Evolutionary conservation across 331 rosid species (phyloP), one percentile per base, ranked within the genome.

Genomic region (Malus hybrid): DNA sequence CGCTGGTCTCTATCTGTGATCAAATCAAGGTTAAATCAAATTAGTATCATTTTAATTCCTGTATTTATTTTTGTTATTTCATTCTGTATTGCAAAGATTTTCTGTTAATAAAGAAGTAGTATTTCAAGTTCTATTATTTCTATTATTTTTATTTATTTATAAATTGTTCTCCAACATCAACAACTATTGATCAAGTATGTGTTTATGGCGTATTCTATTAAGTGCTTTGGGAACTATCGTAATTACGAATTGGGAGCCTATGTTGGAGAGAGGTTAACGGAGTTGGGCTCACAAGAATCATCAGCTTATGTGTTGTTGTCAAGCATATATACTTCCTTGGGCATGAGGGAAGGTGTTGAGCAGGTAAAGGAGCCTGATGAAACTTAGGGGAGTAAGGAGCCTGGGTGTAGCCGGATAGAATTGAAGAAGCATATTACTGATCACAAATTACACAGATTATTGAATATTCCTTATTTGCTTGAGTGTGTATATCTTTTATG

Each of bases 391-490:
- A 84, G 73, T 55, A 93, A 93, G 75, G 93, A 93, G 82, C 98
- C 93, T 55, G 97, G 97, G 10, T 93, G 97, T 79, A 93, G 98
- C 79, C 91, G 96, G 98, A 85, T 91, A 70, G 93, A 93, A 78
- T 39, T 91, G 83, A 88, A 84, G 80, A 86, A 24, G 44, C 44
- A 36, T 36, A 36, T 36, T 36, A 36, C 44, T 8, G 44, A 39
- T 39, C 44, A 39, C 44, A 39, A 2, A 39, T 39, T 39, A 39
- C 44, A 9, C 44, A 39, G 44, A 39, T 9, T 39, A 39, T 39
- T 39, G 44, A 39, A 39, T 39, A 39, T 39, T 39, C 11, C 48
- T 42, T 42, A 10, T 42, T 10, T 42, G 48, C 14, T 39, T 39
- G 12, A 39, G 46, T 0, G 48, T 42, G 48, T 42, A 42, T 42